Evolutionary conservation across 176 grass and related monocot species (phyloP), one percentile per base, ranked within the genome.

Genomic region (Triticum timopheevii): DNA sequence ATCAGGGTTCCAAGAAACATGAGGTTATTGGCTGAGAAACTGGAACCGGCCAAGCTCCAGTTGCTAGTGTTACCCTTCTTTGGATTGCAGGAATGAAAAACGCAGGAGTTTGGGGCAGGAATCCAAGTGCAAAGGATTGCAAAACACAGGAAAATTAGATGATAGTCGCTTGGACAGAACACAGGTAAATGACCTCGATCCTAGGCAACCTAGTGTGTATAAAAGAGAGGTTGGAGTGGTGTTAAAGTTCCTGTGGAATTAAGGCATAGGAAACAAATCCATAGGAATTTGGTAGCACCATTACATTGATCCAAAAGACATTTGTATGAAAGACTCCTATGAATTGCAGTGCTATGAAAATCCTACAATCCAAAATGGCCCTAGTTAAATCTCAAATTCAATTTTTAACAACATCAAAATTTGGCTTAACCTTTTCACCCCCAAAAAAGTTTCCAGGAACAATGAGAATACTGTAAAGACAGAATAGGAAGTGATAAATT

Each of bases 361-460:
- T 42, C 13, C 72, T 75, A 75, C 24, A 17, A 50, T 75, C 72
- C 72, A 49, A 75, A 75, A 23, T 75, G 72, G 44, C 13, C 72
- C 13, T 75, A 75, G 10, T 19, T 50, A 75, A 16, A 50, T 75
- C 72, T 75, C 72, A 47, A 66, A 65, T 62, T 31, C 61, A 65
- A 65, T 4, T 65, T 38, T 63, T 80, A 65, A 11, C 31, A 66
- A 65, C 16, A 19, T 67, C 11, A 67, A 31, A 49, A 15, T 73
- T 3, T 3, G 27, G 33, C 10, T 13, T 47, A 66, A 81, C 40
- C 79, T 49, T 75, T 45, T 66, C 39, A 4, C 15, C 38, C 62
- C 16, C 4, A 49, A 67, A 67, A 47, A 36, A 25, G 35, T 19
- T 64, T 63, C 61, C 40, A 80, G 13, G 39, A 76, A 82, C 12